Evolutionary conservation across 371 early-diverging fungal genomes (phyloP).

Genomic region (Mortierella sp.): DNA sequence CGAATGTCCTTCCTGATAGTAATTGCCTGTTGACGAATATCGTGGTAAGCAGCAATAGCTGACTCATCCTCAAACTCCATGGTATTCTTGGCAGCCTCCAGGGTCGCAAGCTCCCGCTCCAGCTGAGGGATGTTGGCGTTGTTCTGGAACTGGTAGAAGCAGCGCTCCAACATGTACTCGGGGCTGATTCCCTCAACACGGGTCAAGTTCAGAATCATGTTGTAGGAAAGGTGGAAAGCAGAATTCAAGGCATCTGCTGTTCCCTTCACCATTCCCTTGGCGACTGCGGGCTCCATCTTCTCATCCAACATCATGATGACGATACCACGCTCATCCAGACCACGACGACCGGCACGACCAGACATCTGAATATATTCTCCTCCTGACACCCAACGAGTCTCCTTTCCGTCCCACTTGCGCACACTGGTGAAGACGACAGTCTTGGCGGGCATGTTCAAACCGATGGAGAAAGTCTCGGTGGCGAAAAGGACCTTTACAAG

Average conservation of each 20-base stretch:
- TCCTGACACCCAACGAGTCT: constrained; percentile 89
- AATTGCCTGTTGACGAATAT: constrained; percentile 82
- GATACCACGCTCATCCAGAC: constrained; percentile 98
- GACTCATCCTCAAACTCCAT: constrained; percentile 82
- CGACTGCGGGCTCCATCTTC: constrained; percentile 95
- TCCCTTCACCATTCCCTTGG: constrained; percentile 94
- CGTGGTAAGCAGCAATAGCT: constrained; percentile 81
- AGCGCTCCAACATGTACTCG: constrained; percentile 95
- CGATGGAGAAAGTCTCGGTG: constrained; percentile 99
- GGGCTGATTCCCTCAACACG: constrained; percentile 98
- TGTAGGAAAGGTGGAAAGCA: constrained; percentile 99
- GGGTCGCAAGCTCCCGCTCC: constrained; percentile 64
- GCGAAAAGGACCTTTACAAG: constrained; percentile 99
- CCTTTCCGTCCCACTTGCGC: constrained; percentile 98
- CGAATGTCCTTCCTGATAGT: constrained; percentile 76
- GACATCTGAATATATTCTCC: constrained; percentile 99
- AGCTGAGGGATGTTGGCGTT: constrained; percentile 86
- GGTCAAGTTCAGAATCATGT: constrained; percentile 99
- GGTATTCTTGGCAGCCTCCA: constrained; percentile 70
- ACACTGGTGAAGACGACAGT: constrained; percentile 99
- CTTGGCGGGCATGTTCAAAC: constrained; percentile 99
- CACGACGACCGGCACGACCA: constrained; percentile 98
- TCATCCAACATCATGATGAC: constrained; percentile 98
- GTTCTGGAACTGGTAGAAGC: constrained; percentile 98
- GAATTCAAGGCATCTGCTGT: constrained; percentile 93